phyloP scores from a whole-genome alignment of 139 green algal genomes.

The Mychonastes homosphaera region DNA sequence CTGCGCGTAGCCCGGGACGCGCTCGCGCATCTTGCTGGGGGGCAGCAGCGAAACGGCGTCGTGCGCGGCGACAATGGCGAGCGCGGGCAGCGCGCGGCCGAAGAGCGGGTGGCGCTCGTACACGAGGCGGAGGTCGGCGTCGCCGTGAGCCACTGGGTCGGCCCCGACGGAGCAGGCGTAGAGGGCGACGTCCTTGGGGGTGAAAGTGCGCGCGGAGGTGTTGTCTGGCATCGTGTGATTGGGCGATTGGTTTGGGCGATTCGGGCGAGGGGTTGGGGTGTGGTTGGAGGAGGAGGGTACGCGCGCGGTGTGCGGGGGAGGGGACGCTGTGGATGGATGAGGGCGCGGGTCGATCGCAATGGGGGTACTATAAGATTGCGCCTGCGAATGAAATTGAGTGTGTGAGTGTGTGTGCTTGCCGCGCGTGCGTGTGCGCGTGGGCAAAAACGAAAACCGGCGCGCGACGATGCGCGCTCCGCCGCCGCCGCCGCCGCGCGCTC shows the following conservation, averaged over 20 bases:
- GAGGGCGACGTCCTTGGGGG: not conserved
- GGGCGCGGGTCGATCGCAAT: too few species aligned
- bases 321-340: too few species aligned
- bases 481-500: not conserved
- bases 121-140: not conserved
- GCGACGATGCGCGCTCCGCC: not conserved
- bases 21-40: not conserved
- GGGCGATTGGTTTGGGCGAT: too few species aligned
- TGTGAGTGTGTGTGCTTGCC: not conserved
- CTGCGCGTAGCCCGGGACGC: not conserved
- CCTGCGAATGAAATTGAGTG: not conserved
- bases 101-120: conserved; percentile 16
- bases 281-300: too few species aligned
- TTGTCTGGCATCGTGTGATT: too few species aligned
- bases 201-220: not conserved
- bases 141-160: too few species aligned
- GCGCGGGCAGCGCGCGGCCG: conserved; percentile 13
- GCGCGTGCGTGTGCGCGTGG: not conserved
- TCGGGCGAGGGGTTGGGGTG: too few species aligned
- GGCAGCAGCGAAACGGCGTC: conserved; percentile 10
- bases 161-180: not conserved
- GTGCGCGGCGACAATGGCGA: conserved; percentile 15
- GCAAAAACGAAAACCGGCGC: not conserved
- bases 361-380: not conserved
- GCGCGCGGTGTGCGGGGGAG: too few species aligned